These are phyloP conservation scores for Filobasidium uniguttulatum DNA, from an alignment of 1,284 basidiomycete genomes.

Conservation along the genomic window DNA sequence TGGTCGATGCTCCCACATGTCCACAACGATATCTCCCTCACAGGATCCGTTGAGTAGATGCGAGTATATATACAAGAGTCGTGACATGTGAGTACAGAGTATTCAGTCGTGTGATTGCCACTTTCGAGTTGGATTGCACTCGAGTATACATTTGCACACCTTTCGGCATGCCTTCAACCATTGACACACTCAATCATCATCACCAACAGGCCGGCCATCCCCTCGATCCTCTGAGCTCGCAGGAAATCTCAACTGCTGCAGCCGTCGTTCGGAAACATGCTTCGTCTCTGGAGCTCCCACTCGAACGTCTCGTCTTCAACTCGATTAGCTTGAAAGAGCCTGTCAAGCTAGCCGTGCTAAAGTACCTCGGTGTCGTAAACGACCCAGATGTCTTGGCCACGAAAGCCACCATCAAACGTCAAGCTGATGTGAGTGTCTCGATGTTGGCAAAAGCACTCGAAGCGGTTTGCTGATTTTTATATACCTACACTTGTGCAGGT, in stretches of 20 bases:
- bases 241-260: constrained; percentile 15
- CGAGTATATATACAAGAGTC: no score
- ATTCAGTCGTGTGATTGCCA: no score
- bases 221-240: constrained; percentile 35
- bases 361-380: constrained; percentile 28
- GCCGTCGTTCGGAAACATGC: constrained; percentile 10
- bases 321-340: constrained; percentile 33
- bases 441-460: background rate
- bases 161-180: constrained; percentile 5
- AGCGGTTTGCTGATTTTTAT: background rate
- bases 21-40: no score
- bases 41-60: no score
- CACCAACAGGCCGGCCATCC: constrained; percentile 28
- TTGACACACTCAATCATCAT: no score
- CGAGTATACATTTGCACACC: no score
- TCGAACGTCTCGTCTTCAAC: constrained; percentile 28
- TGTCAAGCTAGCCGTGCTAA: constrained; percentile 28
- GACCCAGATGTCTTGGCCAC: constrained; percentile 22
- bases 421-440: constrained; percentile 27
- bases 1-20: no score
- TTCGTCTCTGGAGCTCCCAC: constrained; percentile 12
- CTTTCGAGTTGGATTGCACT: no score
- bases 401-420: constrained; percentile 19
- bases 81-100: no score
- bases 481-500: constrained; percentile 20